Conservation (phyloP, 202 grass and related monocot genomes). For the Dendrocalamus latiflorus region DNA sequence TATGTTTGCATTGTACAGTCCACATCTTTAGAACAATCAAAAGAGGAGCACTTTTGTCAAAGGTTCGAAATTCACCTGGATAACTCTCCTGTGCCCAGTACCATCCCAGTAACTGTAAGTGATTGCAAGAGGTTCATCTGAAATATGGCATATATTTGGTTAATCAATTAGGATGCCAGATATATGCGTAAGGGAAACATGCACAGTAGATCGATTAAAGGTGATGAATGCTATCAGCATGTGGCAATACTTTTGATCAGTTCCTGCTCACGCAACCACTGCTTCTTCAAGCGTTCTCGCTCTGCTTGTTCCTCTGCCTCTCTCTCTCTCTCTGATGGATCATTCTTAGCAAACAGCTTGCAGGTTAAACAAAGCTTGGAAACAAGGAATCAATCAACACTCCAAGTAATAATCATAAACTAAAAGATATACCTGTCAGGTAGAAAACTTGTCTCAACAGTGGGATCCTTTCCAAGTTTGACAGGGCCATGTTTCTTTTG, state of each 20-base stretch:
- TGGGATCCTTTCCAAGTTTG: slow-evolving; percentile 85
- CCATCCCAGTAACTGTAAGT: slow-evolving; percentile 99
- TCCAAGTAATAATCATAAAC: slow-evolving; percentile 19
- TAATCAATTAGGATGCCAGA: slow-evolving; percentile 10
- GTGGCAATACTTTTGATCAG: slow-evolving; percentile 78
- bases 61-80: slow-evolving; percentile 51
- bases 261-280: slow-evolving; percentile 88
- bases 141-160: slow-evolving; percentile 16
- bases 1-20: too few relatives aligned
- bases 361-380: slow-evolving; percentile 43
- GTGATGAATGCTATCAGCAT: slow-evolving; percentile 19
- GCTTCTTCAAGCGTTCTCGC: slow-evolving; percentile 70
- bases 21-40: background rate
- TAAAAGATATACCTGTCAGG: slow-evolving; percentile 76
- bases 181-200: background rate
- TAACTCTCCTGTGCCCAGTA: slow-evolving; percentile 78
- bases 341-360: too few relatives aligned
- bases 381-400: slow-evolving; percentile 24
- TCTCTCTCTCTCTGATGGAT: slow-evolving; percentile 94
- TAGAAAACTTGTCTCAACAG: slow-evolving; percentile 95
- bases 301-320: slow-evolving; percentile 91
- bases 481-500: slow-evolving; percentile 48
- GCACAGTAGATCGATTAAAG: background rate
- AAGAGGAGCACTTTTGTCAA: background rate
- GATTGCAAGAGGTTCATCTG: slow-evolving; percentile 89